phyloP scores from a whole-genome alignment of 208 protist genomes.

The Tritrichomonas foetus region DNA sequence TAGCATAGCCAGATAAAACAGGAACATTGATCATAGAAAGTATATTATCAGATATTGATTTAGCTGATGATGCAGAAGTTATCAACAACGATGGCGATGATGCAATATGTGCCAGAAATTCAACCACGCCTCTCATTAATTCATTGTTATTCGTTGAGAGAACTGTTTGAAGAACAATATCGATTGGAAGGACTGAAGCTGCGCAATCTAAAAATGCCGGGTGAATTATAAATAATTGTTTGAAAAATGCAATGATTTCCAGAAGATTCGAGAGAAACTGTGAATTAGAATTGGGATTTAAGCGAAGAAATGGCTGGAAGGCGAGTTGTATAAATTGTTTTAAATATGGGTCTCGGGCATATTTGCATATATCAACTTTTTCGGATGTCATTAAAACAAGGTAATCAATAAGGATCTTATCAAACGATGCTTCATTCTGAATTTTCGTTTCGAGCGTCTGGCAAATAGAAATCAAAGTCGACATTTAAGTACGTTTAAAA shows the following conservation, averaged over 20 bases:
- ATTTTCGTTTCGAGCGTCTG: not conserved
- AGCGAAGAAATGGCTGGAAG: not conserved
- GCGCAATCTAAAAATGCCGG: not conserved
- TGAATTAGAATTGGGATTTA: not conserved
- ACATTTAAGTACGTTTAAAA: conserved; percentile 17
- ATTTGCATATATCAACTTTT: not conserved
- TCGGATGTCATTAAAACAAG: not conserved
- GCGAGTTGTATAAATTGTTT: not conserved
- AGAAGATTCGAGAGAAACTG: not conserved
- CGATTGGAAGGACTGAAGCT: not conserved
- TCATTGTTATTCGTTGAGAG: not conserved
- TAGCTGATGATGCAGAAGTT: not conserved
- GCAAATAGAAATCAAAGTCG: not conserved
- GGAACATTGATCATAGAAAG: not conserved
- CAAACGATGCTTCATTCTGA: not conserved
- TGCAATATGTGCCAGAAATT: not conserved
- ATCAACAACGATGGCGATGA: not conserved
- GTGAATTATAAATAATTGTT: not conserved
- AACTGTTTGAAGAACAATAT: not conserved
- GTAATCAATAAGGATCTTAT: not conserved
- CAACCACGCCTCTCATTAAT: not conserved
- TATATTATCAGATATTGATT: not conserved
- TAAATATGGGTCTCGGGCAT: not conserved
- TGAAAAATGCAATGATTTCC: not conserved
- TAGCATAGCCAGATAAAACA: not conserved